Evolutionary conservation across 1,139 yeast species (phyloP).

Genomic region (Hemisphaericaspora xylanilytica): DNA sequence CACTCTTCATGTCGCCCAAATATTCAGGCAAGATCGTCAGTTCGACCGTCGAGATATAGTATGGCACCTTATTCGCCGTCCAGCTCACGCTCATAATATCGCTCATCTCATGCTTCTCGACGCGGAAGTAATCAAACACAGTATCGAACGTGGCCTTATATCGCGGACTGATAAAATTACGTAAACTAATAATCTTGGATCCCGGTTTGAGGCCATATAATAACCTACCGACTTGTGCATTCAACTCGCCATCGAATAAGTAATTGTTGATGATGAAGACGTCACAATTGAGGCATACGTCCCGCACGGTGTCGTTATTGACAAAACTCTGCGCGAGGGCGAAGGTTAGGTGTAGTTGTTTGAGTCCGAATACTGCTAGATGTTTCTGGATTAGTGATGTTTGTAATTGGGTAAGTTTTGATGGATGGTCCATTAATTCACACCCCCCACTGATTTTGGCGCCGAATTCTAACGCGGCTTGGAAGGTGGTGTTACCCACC

Average conservation of each 20-base stretch:
- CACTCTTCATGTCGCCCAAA: constrained; percentile 15
- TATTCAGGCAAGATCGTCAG: constrained; percentile 32
- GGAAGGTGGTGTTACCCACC: constrained; percentile 88
- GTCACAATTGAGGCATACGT: constrained; percentile 59
- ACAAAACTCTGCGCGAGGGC: constrained; percentile 72
- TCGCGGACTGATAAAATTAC: constrained; percentile 65
- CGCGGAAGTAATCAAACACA: constrained; percentile 59
- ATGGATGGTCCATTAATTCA: constrained; percentile 84
- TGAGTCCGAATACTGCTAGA: constrained; percentile 61
- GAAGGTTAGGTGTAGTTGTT: constrained; percentile 53
- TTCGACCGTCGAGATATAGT: constrained; percentile 73
- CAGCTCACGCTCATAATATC: constrained; percentile 76
- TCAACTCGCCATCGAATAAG: constrained; percentile 72
- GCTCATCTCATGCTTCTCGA: constrained; percentile 63
- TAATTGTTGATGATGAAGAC: constrained; percentile 80
- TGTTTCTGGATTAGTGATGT: constrained; percentile 56
- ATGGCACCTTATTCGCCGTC: constrained; percentile 84
- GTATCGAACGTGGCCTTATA: constrained; percentile 58
- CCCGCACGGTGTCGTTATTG: constrained; percentile 54
- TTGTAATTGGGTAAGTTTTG: constrained; percentile 64
- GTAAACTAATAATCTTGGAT: constrained; percentile 72
- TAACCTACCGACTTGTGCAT: constrained; percentile 64
- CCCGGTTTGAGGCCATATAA: constrained; percentile 68
- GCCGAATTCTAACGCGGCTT: constrained; percentile 86
- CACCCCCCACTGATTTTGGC: constrained; percentile 78